Evolutionary conservation across 441 rosid genomes (phyloP).

Genomic region (Aquilaria agallochum): DNA sequence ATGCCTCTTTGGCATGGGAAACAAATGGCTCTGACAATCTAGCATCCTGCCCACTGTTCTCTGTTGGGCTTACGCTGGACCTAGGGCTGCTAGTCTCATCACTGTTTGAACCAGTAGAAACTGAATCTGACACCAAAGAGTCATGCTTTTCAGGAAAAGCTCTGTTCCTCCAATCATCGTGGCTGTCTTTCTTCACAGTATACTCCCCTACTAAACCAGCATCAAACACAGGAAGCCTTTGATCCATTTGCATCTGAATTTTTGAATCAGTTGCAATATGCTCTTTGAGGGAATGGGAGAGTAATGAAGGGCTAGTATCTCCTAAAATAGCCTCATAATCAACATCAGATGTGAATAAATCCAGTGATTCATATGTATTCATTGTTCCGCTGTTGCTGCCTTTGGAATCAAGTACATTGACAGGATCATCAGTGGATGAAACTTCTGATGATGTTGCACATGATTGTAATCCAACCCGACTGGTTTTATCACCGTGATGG

Average conservation of each 20-base stretch:
- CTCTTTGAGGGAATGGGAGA: conserved; percentile 9
- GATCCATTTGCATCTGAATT: conserved; percentile 12
- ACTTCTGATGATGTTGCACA: conserved; percentile 22
- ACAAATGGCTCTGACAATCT: conserved; percentile 17
- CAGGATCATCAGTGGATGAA: conserved; percentile 20
- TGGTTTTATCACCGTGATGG: conserved; percentile 13
- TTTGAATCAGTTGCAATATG: conserved; percentile 8
- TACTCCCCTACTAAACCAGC: conserved; percentile 11
- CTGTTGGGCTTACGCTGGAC: conserved; percentile 14
- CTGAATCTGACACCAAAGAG: conserved; percentile 23
- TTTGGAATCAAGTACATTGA: conserved; percentile 13
- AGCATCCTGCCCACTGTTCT: conserved; percentile 8
- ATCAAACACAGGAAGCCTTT: conserved; percentile 8
- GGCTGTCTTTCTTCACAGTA: conserved; percentile 10
- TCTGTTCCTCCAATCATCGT: conserved; percentile 4
- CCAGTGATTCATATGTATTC: conserved; percentile 15
- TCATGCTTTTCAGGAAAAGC: conserved; percentile 19
- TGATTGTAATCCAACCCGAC: conserved; percentile 17
- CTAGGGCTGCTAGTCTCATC: conserved; percentile 17
- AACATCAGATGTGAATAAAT: conserved; percentile 13
- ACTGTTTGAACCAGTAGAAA: conserved; percentile 26
- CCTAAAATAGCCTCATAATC: conserved; percentile 16
- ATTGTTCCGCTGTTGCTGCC: conserved; percentile 11
- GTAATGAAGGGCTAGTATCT: conserved; percentile 8
- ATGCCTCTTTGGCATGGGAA: conserved; percentile 12